Conservation (phyloP, 192 early-diverging fungal genomes). For the Linnemannia elongata region DNA sequence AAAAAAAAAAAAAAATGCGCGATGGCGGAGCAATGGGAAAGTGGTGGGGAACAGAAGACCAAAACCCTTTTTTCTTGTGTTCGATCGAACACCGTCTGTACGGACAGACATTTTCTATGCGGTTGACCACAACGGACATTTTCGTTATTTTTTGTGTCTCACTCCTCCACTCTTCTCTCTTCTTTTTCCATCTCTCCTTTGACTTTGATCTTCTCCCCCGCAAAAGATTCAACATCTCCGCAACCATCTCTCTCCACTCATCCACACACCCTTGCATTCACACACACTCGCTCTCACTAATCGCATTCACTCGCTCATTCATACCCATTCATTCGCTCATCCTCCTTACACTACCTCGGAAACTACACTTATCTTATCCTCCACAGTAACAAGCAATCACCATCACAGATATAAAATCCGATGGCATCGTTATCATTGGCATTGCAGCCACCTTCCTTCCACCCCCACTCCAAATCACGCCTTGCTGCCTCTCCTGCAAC, state of each 20-base stretch:
- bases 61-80: too few species aligned
- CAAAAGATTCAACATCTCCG: neutral
- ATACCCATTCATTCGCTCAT: neutral
- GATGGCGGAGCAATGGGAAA: too few species aligned
- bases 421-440: constrained; percentile 10
- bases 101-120: neutral
- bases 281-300: neutral
- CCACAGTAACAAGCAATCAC: neutral
- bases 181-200: neutral
- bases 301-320: neutral
- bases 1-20: too few species aligned
- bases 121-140: neutral
- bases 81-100: too few species aligned
- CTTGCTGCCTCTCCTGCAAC: neutral
- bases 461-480: neutral
- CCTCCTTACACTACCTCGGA: neutral
- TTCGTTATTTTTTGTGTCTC: neutral
- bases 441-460: constrained; percentile 1
- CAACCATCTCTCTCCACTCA: neutral
- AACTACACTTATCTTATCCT: neutral
- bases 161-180: neutral
- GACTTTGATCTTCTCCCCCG: neutral
- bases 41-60: too few species aligned
- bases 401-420: neutral
- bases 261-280: neutral